These are phyloP conservation scores for Pythium biforme DNA, from an alignment of 352 stramenopile genomes.

Conservation along the genomic window DNA sequence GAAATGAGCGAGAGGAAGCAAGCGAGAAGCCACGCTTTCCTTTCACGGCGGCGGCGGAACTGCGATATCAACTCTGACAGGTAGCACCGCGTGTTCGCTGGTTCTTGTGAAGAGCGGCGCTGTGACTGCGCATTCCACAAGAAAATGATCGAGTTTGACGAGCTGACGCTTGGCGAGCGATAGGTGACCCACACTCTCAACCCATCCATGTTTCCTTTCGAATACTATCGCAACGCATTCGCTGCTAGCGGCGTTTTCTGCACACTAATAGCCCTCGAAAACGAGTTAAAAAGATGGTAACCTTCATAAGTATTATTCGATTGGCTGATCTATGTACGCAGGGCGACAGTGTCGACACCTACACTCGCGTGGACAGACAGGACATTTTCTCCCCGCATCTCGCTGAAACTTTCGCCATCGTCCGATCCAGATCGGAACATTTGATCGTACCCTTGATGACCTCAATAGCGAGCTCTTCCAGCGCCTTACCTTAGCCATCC, in stretches of 20 bases:
- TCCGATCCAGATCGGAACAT: neutral
- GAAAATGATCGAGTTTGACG: slow-evolving; percentile 30
- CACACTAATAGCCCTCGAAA: neutral
- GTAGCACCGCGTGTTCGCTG: slow-evolving; percentile 18
- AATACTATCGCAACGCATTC: neutral
- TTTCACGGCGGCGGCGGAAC: neutral
- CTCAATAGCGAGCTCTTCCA: neutral
- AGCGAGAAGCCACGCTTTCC: neutral
- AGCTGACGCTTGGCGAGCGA: slow-evolving; percentile 2
- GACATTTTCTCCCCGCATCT: neutral
- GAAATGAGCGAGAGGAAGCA: slow-evolving; percentile 40
- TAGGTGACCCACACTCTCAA: slow-evolving; percentile 21
- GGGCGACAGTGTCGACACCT: slow-evolving; percentile 22
- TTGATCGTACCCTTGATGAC: neutral
- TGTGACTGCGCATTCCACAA: slow-evolving; percentile 35
- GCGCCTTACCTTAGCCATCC: neutral
- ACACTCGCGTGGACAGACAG: slow-evolving; percentile 19
- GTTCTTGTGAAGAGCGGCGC: slow-evolving; percentile 26
- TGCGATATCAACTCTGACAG: slow-evolving; percentile 21
- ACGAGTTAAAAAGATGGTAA: slow-evolving; percentile 3
- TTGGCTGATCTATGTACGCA: neutral
- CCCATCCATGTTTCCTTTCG: slow-evolving; percentile 6
- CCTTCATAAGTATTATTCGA: neutral
- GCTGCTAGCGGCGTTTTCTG: slow-evolving; percentile 8
- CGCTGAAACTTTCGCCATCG: slow-evolving; percentile 11